Evolutionary conservation across 306 rosid species (phyloP), one percentile per base, ranked within the genome.

Genomic region (Rosa persica): DNA sequence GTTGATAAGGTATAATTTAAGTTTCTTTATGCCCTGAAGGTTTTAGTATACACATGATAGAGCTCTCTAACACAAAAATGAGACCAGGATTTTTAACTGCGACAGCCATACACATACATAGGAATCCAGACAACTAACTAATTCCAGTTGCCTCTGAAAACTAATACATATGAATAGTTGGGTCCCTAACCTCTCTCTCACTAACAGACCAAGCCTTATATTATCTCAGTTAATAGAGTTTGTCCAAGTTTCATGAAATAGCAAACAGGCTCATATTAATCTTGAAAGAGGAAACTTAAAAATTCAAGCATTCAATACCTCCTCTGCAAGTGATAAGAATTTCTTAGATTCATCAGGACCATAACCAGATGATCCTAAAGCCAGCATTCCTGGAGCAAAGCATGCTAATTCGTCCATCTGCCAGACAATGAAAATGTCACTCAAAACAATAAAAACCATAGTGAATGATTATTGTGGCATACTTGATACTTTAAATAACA

Each of bases 341-440:
- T 89, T 91, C 72, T 87, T 79, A 0, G 97, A 87, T 40, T 93
- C 97, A 2, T 88, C 94, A 48, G 96, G 85, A 84, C 88, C 94
- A 80, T 82, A 96, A 82, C 93, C 99, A 79, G 81, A 85, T 55
- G 97, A 91, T 81, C 99, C 99, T 87, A 96, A 81, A 74, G 99
- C 99, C 81, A 96, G 39, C 99, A 96, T 96, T 83, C 99, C 99
- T 17, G 99, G 99, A 81, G 98, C 98, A 86, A 96, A 96, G 90
- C 99, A 96, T 11, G 99, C 99, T 46, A 96, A 84, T 88, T 96
- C 98, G 80, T 96, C 99, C 99, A 96, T 96, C 99, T 96, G 97
- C 88, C 67, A 79, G 70, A 66, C 61, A 25, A 78, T 75, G 82
- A 71, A 73, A 78, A 43, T 47, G 34, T 43, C 30, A 73, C 39